Base-by-base conservation (phyloP, 768 basidiomycete species). In the Auriscalpium orientale region DNA sequence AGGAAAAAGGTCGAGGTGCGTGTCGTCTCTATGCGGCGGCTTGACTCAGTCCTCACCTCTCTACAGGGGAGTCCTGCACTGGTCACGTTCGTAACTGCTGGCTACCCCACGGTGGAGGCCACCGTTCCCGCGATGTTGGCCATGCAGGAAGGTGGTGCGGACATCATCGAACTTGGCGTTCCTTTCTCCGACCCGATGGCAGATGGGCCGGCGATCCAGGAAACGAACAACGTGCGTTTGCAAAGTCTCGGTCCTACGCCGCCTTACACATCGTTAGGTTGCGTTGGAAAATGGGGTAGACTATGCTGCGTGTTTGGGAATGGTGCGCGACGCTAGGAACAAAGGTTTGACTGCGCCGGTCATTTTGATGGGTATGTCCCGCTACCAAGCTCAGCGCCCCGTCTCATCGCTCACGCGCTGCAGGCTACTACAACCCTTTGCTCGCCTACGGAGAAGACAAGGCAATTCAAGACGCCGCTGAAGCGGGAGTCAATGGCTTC, bases 181-280 rank as follows among this genome's bases (percentile, higher is more conserved):
- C 93, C 95, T 0, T 98, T 95, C 75, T 95, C 91, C 53, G 95
- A 98, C 73, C 95, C 95, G 18, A 91, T 93, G 62, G 95, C 93
- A 2, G 95, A 99, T 72, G 95, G 95, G 0, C 91, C 90, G 22
- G 85, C 83, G 3, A 97, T 99, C 58, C 95, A 99, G 67, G 87
- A 87, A 58, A 80, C 90, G 12, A 98, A 98, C 69, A 90, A 88
- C n/a, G 95, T 93, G 58, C 60, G 84, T 75, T n/a, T 47, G 44
- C 6, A 16, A 48, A 22, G 47, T 45, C 34, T 40, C 46, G 49
- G 18, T 47, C 54, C 33, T 48, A 46, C 49, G 54, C 43, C 11
- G 33, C 20, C 37, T 45, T 37, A 28, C 50, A 46, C 47, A 20
- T 46, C 2, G 4, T 21, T 62, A 98, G 95, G 76, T 93, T 52